A percentile compares a stretch with the other conserved stretches of the same genome.
These are phyloP conservation scores for Linnemannia zychae DNA, from an alignment of 192 early-diverging fungal species.

Conservation along the genomic window DNA sequence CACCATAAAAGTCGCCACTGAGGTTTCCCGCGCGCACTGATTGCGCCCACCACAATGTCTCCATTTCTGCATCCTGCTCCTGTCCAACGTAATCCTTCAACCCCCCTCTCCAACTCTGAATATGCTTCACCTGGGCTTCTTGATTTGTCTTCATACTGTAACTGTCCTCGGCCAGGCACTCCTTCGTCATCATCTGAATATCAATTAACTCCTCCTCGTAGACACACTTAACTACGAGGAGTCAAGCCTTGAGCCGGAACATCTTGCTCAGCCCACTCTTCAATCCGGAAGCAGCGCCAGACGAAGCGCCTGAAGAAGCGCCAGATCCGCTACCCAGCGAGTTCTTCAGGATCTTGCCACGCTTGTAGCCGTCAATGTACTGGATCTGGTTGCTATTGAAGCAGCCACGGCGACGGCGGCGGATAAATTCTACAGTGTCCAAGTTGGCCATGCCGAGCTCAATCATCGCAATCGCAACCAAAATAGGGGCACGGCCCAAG, in stretches of 20 bases:
- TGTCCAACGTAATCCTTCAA: background rate
- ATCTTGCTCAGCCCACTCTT: slow-evolving; percentile 57
- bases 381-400: slow-evolving; percentile 87
- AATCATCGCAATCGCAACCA: slow-evolving; percentile 88
- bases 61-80: background rate
- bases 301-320: slow-evolving; percentile 4
- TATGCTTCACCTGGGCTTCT: background rate
- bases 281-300: slow-evolving; percentile 26
- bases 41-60: background rate
- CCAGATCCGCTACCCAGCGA: slow-evolving; percentile 32
- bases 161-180: background rate
- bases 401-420: slow-evolving; percentile 80
- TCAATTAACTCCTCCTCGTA: background rate
- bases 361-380: slow-evolving; percentile 68
- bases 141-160: background rate
- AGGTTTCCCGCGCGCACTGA: background rate
- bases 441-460: slow-evolving; percentile 83
- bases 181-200: too few species aligned
- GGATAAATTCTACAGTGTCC: slow-evolving; percentile 82
- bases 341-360: slow-evolving; percentile 53
- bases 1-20: background rate
- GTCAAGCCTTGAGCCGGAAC: slow-evolving; percentile 59
- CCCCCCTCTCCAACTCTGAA: background rate
- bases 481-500: slow-evolving; percentile 87
- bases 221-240: slow-evolving; percentile 24